Conservation (phyloP, 192 early-diverging fungal genomes). For the Backusella tuberculispora region DNA sequence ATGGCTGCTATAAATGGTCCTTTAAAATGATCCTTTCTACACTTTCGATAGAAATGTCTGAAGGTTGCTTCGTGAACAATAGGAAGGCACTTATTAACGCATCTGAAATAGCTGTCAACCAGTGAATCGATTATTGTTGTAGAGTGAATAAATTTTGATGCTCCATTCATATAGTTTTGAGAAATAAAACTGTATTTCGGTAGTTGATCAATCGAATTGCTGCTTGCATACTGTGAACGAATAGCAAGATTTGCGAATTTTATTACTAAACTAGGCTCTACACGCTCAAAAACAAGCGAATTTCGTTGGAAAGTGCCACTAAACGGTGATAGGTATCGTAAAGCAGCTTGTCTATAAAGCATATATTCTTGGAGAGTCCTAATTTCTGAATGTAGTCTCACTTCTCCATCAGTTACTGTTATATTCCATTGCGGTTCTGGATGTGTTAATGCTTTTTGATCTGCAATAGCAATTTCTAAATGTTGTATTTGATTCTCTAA, state of each 20-base stretch:
- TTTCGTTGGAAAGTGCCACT: not conserved
- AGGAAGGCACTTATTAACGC: not conserved
- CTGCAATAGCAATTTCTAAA: slow-evolving; percentile 1
- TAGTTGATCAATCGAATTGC: not conserved
- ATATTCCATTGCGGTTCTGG: slow-evolving; percentile 5
- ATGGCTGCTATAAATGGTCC: slow-evolving; percentile 16
- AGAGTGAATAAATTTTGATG: not conserved
- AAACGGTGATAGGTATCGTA: slow-evolving; percentile 19
- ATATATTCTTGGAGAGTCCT: slow-evolving; percentile 5
- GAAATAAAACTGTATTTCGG: not conserved
- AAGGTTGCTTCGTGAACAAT: slow-evolving; percentile 7
- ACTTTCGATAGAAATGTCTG: not conserved
- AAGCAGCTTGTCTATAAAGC: not conserved
- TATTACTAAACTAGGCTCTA: not conserved
- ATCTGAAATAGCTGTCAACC: not conserved
- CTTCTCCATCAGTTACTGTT: not conserved
- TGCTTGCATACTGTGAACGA: not conserved
- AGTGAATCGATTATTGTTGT: not conserved
- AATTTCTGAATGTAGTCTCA: not conserved
- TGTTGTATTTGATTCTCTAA: slow-evolving; percentile 8
- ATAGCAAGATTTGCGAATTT: not conserved
- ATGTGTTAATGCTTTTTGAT: not conserved
- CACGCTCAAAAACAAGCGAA: not conserved
- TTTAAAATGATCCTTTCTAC: not conserved
- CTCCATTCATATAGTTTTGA: not conserved